Conservation (phyloP, 257 asterid species). For the Haberlea rhodopensis region DNA sequence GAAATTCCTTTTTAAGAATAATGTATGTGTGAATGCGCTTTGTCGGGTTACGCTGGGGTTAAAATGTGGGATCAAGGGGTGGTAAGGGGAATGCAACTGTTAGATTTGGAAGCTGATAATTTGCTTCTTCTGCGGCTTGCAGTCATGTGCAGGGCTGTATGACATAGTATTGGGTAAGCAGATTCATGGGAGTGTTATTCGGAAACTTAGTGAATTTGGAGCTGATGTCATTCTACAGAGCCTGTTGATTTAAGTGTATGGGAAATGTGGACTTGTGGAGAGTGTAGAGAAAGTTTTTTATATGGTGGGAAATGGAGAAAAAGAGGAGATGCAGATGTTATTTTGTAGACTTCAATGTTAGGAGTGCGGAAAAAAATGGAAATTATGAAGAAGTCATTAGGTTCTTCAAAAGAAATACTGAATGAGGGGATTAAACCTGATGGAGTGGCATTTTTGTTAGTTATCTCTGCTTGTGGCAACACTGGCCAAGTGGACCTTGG, state of each 20-base stretch:
- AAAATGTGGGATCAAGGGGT: constrained; percentile 60
- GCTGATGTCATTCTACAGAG: constrained; percentile 64
- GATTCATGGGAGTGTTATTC: constrained; percentile 53
- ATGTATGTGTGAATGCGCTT: constrained; percentile 68
- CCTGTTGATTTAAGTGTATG: constrained; percentile 81
- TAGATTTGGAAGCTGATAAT: constrained; percentile 49
- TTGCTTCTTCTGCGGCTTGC: constrained; percentile 62
- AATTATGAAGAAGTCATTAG: constrained; percentile 46
- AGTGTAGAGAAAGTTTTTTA: constrained; percentile 55
- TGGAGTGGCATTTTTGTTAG: constrained; percentile 68
- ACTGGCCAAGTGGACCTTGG: constrained; percentile 84
- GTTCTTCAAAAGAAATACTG: constrained; percentile 55
- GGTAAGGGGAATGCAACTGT: constrained; percentile 41
- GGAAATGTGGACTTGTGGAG: constrained; percentile 65
- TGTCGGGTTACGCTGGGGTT: constrained; percentile 70
- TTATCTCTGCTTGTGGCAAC: constrained; percentile 81
- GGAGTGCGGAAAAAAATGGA: constrained; percentile 72
- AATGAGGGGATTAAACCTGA: constrained; percentile 66
- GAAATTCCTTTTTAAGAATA: constrained; percentile 74
- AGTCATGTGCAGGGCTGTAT: constrained; percentile 58
- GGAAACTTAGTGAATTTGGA: constrained; percentile 36
- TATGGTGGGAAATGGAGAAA: constrained; percentile 42
- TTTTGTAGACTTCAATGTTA: constrained; percentile 82
- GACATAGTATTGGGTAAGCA: constrained; percentile 60
- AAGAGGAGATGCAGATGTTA: constrained; percentile 43